Evolutionary conservation across 1,284 basidiomycete genomes (phyloP).

Genomic region (Naganishia liquefaciens): DNA sequence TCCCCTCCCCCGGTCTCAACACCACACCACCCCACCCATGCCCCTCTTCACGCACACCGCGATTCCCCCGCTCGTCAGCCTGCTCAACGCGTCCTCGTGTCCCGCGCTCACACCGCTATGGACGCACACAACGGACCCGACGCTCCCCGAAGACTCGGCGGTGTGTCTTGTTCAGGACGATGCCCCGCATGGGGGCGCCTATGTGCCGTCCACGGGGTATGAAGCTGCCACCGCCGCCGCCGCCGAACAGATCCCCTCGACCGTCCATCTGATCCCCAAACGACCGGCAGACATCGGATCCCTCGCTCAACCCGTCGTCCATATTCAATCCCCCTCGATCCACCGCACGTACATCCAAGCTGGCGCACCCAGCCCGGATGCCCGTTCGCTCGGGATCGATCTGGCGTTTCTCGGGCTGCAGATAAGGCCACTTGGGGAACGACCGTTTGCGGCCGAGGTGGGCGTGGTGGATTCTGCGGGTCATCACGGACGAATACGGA

Average conservation of each 20-base stretch:
- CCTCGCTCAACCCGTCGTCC: slow-evolving; percentile 67
- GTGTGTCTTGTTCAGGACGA: slow-evolving; percentile 66
- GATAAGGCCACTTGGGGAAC: slow-evolving; percentile 63
- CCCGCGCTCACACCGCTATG: slow-evolving; percentile 66
- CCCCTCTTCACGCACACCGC: slow-evolving; percentile 57
- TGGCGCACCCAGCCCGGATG: slow-evolving; percentile 43
- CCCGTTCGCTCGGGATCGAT: slow-evolving; percentile 62
- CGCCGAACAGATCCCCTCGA: slow-evolving; percentile 57
- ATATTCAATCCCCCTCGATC: slow-evolving; percentile 75
- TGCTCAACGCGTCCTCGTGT: slow-evolving; percentile 73
- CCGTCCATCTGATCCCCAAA: slow-evolving; percentile 37
- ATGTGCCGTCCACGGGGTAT: slow-evolving; percentile 37
- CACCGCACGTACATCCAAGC: slow-evolving; percentile 69
- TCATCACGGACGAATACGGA: slow-evolving; percentile 64
- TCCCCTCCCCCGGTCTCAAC: not conserved
- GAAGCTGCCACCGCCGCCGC: slow-evolving; percentile 56
- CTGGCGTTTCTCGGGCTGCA: slow-evolving; percentile 75
- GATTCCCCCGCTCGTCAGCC: slow-evolving; percentile 67
- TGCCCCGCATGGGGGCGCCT: slow-evolving; percentile 21
- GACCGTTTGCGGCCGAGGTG: slow-evolving; percentile 73
- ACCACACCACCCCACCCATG: not conserved
- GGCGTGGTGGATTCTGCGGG: slow-evolving; percentile 68
- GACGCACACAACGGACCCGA: slow-evolving; percentile 58
- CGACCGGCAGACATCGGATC: slow-evolving; percentile 36
- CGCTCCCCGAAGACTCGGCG: slow-evolving; percentile 65